A percentile compares a stretch with the other conserved stretches of the same genome.
Conservation (phyloP, 768 basidiomycete genomes). For the Cyathus striatus region DNA sequence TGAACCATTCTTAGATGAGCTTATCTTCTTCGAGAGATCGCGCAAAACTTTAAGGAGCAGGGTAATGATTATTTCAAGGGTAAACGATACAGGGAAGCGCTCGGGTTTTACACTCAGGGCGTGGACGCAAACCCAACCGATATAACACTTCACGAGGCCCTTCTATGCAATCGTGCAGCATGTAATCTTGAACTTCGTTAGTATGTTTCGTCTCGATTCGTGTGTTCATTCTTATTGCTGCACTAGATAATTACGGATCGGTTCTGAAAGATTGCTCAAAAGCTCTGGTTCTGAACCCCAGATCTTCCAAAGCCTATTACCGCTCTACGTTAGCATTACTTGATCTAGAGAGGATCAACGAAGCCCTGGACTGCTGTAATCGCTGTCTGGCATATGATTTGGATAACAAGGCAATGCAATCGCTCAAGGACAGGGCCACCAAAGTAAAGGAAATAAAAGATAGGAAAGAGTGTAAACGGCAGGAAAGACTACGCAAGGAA, state of each 20-base stretch:
- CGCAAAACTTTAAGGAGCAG: constrained; percentile 90
- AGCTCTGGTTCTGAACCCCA: constrained; percentile 56
- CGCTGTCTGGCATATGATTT: constrained; percentile 60
- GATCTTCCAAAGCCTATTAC: constrained; percentile 80
- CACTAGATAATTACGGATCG: constrained; percentile 79
- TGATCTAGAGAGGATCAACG: constrained; percentile 68
- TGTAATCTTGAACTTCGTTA: constrained; percentile 85
- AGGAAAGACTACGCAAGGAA: constrained; percentile 44
- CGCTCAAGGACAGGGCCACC: constrained; percentile 40
- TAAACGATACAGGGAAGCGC: constrained; percentile 81
- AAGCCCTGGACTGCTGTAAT: constrained; percentile 79
- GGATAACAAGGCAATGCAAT: constrained; percentile 48
- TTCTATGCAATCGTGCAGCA: constrained; percentile 88
- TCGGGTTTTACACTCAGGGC: constrained; percentile 87
- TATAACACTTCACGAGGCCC: constrained; percentile 46
- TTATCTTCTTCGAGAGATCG: constrained; percentile 74
- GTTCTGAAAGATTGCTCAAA: constrained; percentile 83
- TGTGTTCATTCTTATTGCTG: neutral
- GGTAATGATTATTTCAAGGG: constrained; percentile 93
- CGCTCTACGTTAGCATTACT: constrained; percentile 78
- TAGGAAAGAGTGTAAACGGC: constrained; percentile 42
- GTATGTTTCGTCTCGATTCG: constrained; percentile 1
- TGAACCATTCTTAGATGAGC: no score
- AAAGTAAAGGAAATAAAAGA: constrained; percentile 46
- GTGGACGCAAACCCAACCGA: constrained; percentile 81